Percentiles rank a stretch among this genome's conserved stretches.
These are phyloP conservation scores for Aureobasidium mangrovei DNA, from an alignment of 2,329 filamentous ascomycete species.

Conservation along the genomic window DNA sequence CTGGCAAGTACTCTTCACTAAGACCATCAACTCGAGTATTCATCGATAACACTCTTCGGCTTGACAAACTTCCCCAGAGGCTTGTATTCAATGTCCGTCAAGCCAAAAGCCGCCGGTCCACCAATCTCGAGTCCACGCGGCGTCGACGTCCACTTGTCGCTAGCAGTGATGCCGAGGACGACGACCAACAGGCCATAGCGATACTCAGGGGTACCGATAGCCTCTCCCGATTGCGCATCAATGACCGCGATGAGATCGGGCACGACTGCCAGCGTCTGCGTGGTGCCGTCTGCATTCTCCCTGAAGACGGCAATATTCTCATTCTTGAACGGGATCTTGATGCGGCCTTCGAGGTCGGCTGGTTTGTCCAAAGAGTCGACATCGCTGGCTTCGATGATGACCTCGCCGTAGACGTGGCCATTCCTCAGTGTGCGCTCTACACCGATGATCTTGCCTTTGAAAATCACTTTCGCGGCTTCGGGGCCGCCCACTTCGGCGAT, in stretches of 20 bases:
- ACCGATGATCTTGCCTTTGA: conserved; percentile 39
- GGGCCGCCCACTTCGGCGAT: conserved; percentile 35
- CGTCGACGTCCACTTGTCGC: conserved; percentile 19
- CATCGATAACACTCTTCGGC: conserved; percentile 47
- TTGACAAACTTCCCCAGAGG: conserved; percentile 42
- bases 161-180: conserved; percentile 32
- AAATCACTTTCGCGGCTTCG: conserved; percentile 32
- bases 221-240: conserved; percentile 48
- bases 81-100: conserved; percentile 41
- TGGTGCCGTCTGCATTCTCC: conserved; percentile 10
- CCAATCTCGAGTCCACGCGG: conserved; percentile 42
- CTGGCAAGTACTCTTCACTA: no score
- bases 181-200: conserved; percentile 45
- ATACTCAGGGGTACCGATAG: conserved; percentile 50
- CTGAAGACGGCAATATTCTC: conserved; percentile 23
- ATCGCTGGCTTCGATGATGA: conserved; percentile 29
- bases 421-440: conserved; percentile 34
- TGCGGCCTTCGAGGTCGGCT: conserved; percentile 15
- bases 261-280: conserved; percentile 42
- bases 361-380: conserved; percentile 17
- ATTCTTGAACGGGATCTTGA: conserved; percentile 24
- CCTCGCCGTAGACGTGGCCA: conserved; percentile 36
- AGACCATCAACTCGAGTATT: conserved; percentile 30
- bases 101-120: conserved; percentile 36
- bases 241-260: conserved; percentile 50